Base-by-base conservation (phyloP, 2,329 filamentous ascomycete species). In the Falciphora oryzae region DNA sequence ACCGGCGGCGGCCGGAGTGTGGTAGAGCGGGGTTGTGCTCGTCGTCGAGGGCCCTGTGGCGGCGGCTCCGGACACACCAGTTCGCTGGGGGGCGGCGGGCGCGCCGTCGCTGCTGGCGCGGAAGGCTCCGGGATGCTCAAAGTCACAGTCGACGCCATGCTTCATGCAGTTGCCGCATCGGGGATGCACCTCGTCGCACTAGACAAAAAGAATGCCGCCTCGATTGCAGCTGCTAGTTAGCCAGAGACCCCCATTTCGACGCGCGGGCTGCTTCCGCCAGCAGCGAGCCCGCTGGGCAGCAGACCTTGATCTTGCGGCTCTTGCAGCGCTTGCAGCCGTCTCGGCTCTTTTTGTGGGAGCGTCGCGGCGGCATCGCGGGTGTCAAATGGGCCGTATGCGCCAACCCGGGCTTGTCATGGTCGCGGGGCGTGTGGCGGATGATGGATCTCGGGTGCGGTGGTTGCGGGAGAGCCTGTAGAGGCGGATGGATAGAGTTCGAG, bases 261-360 rank as follows among this genome's bases (percentile, higher is more conserved):
- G 38, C 38, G 27, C 60, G 27, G 25, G 27, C 27, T 27, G 38
- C 31, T 29, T 57, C 25, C 10, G n/a, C 25, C 57, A 29, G n/a
- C 35, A 57, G 28, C 29, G 53, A 62, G 38, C 38, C 7, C 10
- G 18, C 10, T 5, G 57, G 29, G 2, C 14, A n/a, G 29, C 69
- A 61, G 75, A 88, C 87, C 84, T 90, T 90, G 72, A 90, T 89
- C 75, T 90, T 90, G 67, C 88, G 80, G 64, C 80, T 79, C 76
- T 90, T 90, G 75, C 88, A 90, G 65, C 85, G 79, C 67, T 82
- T 80, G 70, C 88, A 90, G 59, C 88, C 88, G 63, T 86, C 83
- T 69, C 88, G 82, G 65, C 86, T 89, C 77, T 89, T 90, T 73
- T 88, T 90, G 75, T 90, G 88, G 57, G 87, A 88, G 73, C 86